These are phyloP conservation scores for Suillus tomentosus DNA, from an alignment of 768 basidiomycete species.

Conservation along the genomic window DNA sequence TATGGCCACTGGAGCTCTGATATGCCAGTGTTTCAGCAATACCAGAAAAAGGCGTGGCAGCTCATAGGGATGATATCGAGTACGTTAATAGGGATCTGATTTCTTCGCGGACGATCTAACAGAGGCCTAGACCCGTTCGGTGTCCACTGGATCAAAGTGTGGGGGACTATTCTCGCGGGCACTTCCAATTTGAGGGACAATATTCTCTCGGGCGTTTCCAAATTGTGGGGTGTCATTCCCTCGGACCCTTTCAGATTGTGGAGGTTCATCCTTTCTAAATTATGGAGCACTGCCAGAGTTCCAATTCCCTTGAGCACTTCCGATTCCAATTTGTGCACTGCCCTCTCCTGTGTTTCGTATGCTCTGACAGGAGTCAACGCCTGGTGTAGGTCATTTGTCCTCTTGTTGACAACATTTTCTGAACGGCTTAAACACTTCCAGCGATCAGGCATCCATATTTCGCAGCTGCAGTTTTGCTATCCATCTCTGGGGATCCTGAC, in stretches of 20 bases:
- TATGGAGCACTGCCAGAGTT: background rate
- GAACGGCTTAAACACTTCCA: background rate
- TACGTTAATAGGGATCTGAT: background rate
- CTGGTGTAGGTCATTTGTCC: background rate
- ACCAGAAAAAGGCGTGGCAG: background rate
- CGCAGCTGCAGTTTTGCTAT: background rate
- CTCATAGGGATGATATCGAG: background rate
- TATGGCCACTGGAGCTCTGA: background rate
- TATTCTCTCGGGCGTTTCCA: no score
- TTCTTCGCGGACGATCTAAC: background rate
- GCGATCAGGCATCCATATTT: constrained; percentile 7
- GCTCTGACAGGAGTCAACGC: background rate
- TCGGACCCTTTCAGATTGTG: background rate
- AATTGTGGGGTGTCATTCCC: background rate
- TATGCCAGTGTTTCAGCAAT: background rate
- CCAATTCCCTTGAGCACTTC: background rate
- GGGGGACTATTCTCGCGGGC: background rate
- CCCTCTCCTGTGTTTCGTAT: background rate
- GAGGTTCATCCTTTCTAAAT: background rate
- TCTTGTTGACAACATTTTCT: background rate
- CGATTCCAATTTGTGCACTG: background rate
- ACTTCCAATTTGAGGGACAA: background rate
- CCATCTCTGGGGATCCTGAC: background rate
- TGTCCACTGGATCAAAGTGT: background rate
- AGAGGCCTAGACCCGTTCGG: background rate